Percentiles rank a stretch among this genome's conserved stretches.
These are phyloP conservation scores for Aspergillus ellipticus DNA, from an alignment of 495 filamentous ascomycete genomes.

Conservation along the genomic window DNA sequence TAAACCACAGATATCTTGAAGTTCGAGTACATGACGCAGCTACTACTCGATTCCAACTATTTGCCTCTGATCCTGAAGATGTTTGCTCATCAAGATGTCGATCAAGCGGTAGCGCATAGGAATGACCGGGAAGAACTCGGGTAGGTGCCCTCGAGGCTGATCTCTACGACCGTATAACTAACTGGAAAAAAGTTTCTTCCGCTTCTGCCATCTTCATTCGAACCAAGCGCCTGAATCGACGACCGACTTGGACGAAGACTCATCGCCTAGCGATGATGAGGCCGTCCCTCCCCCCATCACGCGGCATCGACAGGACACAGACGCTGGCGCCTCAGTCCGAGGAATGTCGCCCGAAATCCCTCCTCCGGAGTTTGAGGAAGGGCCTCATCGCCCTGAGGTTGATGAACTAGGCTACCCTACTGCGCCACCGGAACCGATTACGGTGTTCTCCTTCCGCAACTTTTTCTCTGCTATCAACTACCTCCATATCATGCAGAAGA, in stretches of 20 bases:
- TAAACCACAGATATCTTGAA: constrained; percentile 72
- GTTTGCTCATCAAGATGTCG: constrained; percentile 88
- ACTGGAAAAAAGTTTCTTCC: constrained; percentile 67
- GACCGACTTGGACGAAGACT: constrained; percentile 28
- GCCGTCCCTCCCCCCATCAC: constrained; percentile 80
- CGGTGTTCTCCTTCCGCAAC: constrained; percentile 85
- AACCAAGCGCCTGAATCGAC: constrained; percentile 34
- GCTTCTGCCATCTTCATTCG: constrained; percentile 69
- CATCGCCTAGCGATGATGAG: constrained; percentile 54
- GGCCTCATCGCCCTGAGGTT: constrained; percentile 64
- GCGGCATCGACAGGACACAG: constrained; percentile 44
- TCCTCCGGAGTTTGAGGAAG: constrained; percentile 31
- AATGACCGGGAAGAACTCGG: constrained; percentile 80
- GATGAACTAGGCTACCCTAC: constrained; percentile 82
- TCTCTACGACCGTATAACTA: constrained; percentile 12
- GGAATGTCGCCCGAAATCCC: constrained; percentile 32
- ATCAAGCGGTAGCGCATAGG: constrained; percentile 78
- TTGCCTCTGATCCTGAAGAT: constrained; percentile 88
- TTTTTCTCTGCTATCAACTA: constrained; percentile 93
- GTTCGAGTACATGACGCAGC: constrained; percentile 91
- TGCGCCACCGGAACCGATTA: constrained; percentile 66
- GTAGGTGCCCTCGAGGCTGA: constrained; percentile 45
- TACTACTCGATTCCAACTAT: constrained; percentile 91
- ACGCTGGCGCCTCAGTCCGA: constrained; percentile 21
- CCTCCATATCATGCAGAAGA: constrained; percentile 93